These are phyloP conservation scores for Blumeria graminis DNA, from an alignment of 2,329 filamentous ascomycete genomes.

Conservation along the genomic window DNA sequence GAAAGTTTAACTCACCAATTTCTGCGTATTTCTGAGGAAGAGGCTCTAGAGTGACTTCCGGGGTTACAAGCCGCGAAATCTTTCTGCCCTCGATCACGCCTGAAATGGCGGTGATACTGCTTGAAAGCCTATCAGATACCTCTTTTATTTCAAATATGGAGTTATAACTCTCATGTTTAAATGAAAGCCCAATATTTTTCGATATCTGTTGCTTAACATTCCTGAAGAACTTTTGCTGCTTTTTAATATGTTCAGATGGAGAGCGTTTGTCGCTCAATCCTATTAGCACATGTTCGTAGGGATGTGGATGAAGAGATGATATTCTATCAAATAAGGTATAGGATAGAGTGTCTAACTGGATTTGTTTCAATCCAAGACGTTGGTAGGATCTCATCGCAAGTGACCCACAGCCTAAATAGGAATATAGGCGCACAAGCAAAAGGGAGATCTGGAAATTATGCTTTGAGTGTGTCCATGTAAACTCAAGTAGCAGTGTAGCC, in stretches of 20 bases:
- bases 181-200: constrained; percentile 13
- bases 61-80: constrained; percentile 10
- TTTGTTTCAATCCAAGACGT: constrained; percentile 17
- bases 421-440: constrained; percentile 17
- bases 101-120: constrained; percentile 9
- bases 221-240: constrained; percentile 12
- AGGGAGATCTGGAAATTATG: constrained; percentile 19
- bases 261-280: constrained; percentile 5
- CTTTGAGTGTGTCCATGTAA: constrained; percentile 14
- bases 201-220: constrained; percentile 9
- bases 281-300: constrained; percentile 8
- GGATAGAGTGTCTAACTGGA: constrained; percentile 19
- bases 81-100: constrained; percentile 12
- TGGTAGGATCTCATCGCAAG: constrained; percentile 17
- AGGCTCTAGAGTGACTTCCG: constrained; percentile 4
- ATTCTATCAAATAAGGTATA: constrained; percentile 18
- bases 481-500: constrained; percentile 15
- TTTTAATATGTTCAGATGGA: constrained; percentile 10
- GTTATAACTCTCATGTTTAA: constrained; percentile 15
- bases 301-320: constrained; percentile 17
- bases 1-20: constrained; percentile 10
- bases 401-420: constrained; percentile 16
- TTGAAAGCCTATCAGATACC: constrained; percentile 9
- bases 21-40: constrained; percentile 9
- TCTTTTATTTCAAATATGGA: constrained; percentile 14